Base-by-base conservation (phyloP, 2,329 filamentous ascomycete species). In the Neofusicoccum kwambonambiense region DNA sequence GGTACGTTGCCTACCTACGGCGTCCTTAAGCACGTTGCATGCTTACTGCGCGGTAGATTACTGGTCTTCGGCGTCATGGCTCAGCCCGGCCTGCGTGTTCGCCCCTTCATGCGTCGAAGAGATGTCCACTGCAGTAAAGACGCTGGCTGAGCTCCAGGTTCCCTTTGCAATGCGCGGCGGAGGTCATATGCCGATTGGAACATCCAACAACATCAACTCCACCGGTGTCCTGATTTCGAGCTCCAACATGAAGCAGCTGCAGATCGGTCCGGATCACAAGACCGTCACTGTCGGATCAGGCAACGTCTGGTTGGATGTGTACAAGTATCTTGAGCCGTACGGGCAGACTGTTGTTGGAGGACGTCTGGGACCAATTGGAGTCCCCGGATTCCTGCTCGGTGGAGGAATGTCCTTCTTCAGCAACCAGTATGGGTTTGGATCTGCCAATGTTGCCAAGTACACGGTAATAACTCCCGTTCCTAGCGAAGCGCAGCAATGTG, bases 271-370 rank as follows among this genome's bases (percentile, higher is more conserved):
- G 2, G 69, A 72, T 60, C 67, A 70, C 50, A 52, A 69, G 34
- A 70, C 64, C 8, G 66, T 74, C 22, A 65, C 52, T 11, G 67
- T 75, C 34, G 73, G 73, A 15, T 67, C 74, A 8, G 74, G 74
- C 7, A 68, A 69, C 11, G 65, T 69, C 47, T 75, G 73, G 74
- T 66, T 69, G 9, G 68, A 75, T 56, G 74, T 75, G 2, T 75
- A 69, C 47, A 67, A 69, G 8, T 62, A 68, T 17, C 60, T 76
- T 27, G 69, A 75, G 7, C 63, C 61, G 5, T 65, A 64, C 1
- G 66, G 68, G 13, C 61, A 71, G 17, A 68, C 68, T 39, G 68
- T 73, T 47, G 64, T 71, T 42, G 73, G 73, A 12, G 73, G 73
- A 3, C 61, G 73, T 42, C 63, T 73, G 7, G 69, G 67, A 15